These are phyloP conservation scores for Iberis amara DNA, from an alignment of 441 rosid species.

Conservation along the genomic window DNA sequence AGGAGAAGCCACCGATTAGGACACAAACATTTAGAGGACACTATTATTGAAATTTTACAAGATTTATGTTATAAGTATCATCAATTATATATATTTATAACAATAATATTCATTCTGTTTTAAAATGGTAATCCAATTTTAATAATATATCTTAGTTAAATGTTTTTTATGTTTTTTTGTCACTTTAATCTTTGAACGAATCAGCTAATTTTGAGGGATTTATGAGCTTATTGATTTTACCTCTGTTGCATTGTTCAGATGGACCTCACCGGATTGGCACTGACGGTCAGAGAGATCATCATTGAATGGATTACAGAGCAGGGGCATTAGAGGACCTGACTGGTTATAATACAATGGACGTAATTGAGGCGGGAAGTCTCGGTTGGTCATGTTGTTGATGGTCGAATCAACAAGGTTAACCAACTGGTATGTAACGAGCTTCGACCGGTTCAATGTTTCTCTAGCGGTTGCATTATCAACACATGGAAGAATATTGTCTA, in stretches of 20 bases:
- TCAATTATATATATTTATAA: too few species aligned
- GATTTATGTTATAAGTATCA: too few species aligned
- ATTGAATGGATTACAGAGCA: slow-evolving; percentile 75
- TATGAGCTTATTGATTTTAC: too few species aligned
- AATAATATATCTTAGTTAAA: too few species aligned
- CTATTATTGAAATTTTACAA: too few species aligned
- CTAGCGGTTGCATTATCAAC: slow-evolving; percentile 81
- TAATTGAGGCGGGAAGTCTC: slow-evolving; percentile 42
- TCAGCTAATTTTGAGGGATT: too few species aligned
- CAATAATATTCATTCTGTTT: too few species aligned
- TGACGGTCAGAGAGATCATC: slow-evolving; percentile 51
- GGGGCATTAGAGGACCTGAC: slow-evolving; percentile 76
- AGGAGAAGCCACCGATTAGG: too few species aligned
- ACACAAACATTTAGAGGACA: not conserved
- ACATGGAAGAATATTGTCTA: slow-evolving; percentile 86
- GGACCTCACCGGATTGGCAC: slow-evolving; percentile 62
- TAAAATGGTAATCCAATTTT: too few species aligned
- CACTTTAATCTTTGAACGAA: too few species aligned
- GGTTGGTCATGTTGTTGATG: slow-evolving; percentile 45
- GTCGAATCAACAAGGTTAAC: slow-evolving; percentile 43
- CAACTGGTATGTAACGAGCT: slow-evolving; percentile 56
- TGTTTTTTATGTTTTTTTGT: too few species aligned
- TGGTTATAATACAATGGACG: slow-evolving; percentile 65
- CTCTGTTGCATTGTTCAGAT: slow-evolving; percentile 59
- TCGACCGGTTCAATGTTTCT: slow-evolving; percentile 56